Base-by-base conservation (phyloP, 345 rosid species). In the Rhodamnia rubescens region DNA sequence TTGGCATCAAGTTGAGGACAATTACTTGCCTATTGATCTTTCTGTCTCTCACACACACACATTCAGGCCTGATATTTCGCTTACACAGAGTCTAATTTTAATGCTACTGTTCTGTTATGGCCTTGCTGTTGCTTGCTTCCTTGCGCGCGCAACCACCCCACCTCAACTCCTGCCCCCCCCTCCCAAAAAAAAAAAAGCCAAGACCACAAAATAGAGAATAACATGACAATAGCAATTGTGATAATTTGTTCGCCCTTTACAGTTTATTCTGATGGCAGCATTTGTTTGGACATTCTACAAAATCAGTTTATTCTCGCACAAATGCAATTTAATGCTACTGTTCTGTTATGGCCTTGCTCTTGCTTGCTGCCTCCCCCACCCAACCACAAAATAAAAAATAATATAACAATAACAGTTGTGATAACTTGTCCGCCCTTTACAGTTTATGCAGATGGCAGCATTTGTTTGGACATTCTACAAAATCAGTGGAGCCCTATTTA, bases 361-460 rank as follows among this genome's bases (percentile, higher is more conserved):
- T 54, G 1, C 74, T 3, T 29, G 1, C 1, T 29, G 4, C 2
- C 5, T 6, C 4, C 36, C 74, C 36, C 10, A 4, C 1, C 26
- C 4, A 4, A 4, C 24, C 24, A 58, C 1, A 15, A 1, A 64
- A 0, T 3, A 20, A 16, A 2, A 64, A 16, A 61, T 61, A 36
- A 36, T 36, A 36, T 36, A 27, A 59, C 74, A 61, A 27, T 64
- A 64, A 16, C 24, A 64, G 32, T 64, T 36, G 26, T 32, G 21
- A 40, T 64, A 32, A 64, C 44, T 64, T 32, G 44, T 64, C 44
- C 1, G 3, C 78, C 44, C 44, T 69, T 40, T 74, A 83, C 87
- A 95, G 98, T 95, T 84, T 95, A 95, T 88, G 98, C 98, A 2
- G 96, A 95, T 91, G 98, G 98, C 75, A 95, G 98, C 88, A 95